Conservation (phyloP, 1,284 basidiomycete genomes). For the Ustilago shanxiensis region DNA sequence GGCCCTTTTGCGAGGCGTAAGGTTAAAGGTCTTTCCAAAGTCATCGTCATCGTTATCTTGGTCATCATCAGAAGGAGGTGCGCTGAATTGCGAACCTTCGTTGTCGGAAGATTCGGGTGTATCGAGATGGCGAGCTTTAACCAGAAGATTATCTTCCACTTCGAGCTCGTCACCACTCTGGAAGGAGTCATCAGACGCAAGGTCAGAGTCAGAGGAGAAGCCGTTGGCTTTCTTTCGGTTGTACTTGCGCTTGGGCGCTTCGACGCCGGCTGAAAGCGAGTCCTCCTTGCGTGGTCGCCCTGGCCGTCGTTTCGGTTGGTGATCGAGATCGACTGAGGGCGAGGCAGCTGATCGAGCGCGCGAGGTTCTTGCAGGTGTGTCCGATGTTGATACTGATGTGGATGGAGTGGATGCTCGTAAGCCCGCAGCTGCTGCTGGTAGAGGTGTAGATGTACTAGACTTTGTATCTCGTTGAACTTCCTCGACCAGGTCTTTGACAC, state of each 20-base stretch:
- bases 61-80: constrained; percentile 18
- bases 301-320: constrained; percentile 37
- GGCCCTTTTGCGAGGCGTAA: constrained; percentile 38
- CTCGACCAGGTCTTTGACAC: constrained; percentile 54
- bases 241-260: constrained; percentile 24
- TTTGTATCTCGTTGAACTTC: constrained; percentile 27
- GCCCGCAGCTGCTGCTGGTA: constrained; percentile 2
- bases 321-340: constrained; percentile 13
- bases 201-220: constrained; percentile 40
- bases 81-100: constrained; percentile 43
- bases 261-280: constrained; percentile 46
- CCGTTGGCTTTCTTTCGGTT: constrained; percentile 31
- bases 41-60: constrained; percentile 39
- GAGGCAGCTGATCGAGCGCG: constrained; percentile 22
- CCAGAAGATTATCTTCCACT: constrained; percentile 47
- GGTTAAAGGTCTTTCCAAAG: constrained; percentile 36
- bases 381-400: constrained; percentile 20
- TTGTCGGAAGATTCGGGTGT: constrained; percentile 47
- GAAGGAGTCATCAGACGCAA: constrained; percentile 50
- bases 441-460: background rate
- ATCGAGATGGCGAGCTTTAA: constrained; percentile 44
- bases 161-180: constrained; percentile 49
- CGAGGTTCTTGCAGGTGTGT: constrained; percentile 7
- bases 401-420: constrained; percentile 24
- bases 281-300: constrained; percentile 44